phyloP scores from a whole-genome alignment of 108 stramenopile species.

The Pseudonitzschia multistriata region DNA sequence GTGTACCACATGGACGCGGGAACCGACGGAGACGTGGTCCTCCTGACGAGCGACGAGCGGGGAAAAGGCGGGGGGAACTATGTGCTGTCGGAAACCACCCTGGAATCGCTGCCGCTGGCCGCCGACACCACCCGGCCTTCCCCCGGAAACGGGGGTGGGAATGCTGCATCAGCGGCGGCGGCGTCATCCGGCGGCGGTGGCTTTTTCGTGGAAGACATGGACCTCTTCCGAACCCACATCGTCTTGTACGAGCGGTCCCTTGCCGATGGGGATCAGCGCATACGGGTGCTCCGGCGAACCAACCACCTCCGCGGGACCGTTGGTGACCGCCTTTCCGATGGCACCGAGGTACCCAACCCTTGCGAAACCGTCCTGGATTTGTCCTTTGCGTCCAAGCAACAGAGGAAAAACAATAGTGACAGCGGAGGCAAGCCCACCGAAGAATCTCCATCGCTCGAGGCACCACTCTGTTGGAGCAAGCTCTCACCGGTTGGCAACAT shows the following conservation, averaged over 20 bases:
- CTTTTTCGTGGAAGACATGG: slow-evolving; percentile 41
- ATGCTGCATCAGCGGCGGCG: too few relatives aligned
- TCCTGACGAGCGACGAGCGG: slow-evolving; percentile 20
- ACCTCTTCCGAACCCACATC: slow-evolving; percentile 39
- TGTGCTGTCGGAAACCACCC: slow-evolving; percentile 14
- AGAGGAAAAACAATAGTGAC: not conserved
- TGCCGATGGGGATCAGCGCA: slow-evolving; percentile 27
- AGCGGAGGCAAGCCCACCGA: too few relatives aligned
- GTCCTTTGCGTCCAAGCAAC: not conserved
- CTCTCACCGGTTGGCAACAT: slow-evolving; percentile 43
- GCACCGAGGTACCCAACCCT: not conserved
- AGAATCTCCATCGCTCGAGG: not conserved
- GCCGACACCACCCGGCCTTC: not conserved
- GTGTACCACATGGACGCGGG: slow-evolving; percentile 47
- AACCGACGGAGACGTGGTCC: slow-evolving; percentile 30
- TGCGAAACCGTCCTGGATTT: slow-evolving; percentile 2
- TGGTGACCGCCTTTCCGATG: too few relatives aligned
- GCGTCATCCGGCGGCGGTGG: too few relatives aligned
- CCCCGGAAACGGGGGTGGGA: not conserved
- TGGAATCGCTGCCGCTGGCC: slow-evolving; percentile 22
- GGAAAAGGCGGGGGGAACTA: slow-evolving; percentile 15
- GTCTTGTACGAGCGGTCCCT: slow-evolving; percentile 36
- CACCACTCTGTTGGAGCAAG: slow-evolving; percentile 9
- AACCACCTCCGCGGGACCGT: too few relatives aligned
- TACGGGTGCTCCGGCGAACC: slow-evolving; percentile 18